A percentile compares a stretch with the other conserved stretches of the same genome.
phyloP scores from a whole-genome alignment of 805 yeast genomes.

The Wickerhamiella kurtzmanii region DNA sequence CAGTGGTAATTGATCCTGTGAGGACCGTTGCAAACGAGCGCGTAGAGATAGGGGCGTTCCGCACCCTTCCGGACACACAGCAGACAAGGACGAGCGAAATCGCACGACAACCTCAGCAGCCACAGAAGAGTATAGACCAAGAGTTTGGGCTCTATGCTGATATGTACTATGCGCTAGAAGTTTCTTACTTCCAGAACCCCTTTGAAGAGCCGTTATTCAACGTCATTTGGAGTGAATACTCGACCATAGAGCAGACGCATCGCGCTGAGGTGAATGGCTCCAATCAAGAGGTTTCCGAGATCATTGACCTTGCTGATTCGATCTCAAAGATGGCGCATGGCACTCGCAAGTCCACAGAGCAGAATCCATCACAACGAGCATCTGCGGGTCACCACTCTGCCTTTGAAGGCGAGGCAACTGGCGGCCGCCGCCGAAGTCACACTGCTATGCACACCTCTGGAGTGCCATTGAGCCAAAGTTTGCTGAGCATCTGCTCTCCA shows the following conservation, averaged over 20 bases:
- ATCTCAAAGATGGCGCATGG: background rate
- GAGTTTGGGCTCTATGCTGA: constrained; percentile 55
- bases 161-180: constrained; percentile 51
- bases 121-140: background rate
- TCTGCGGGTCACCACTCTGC: background rate
- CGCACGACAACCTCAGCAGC: background rate
- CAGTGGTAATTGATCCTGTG: constrained; percentile 94
- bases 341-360: background rate
- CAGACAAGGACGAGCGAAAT: background rate
- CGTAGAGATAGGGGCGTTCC: constrained; percentile 94
- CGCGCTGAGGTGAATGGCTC: background rate
- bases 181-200: constrained; percentile 43
- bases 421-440: no score
- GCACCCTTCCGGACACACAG: constrained; percentile 26
- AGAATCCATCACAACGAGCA: background rate
- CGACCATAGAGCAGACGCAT: background rate
- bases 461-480: background rate
- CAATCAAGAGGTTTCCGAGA: background rate
- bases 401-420: no score
- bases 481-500: background rate
- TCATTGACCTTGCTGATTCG: background rate
- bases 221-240: background rate
- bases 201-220: constrained; percentile 36
- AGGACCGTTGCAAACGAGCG: constrained; percentile 86
- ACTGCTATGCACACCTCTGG: no score